Evolutionary conservation across 2,329 filamentous ascomycete genomes (phyloP).

Genomic region (Cercospora citrullina): DNA sequence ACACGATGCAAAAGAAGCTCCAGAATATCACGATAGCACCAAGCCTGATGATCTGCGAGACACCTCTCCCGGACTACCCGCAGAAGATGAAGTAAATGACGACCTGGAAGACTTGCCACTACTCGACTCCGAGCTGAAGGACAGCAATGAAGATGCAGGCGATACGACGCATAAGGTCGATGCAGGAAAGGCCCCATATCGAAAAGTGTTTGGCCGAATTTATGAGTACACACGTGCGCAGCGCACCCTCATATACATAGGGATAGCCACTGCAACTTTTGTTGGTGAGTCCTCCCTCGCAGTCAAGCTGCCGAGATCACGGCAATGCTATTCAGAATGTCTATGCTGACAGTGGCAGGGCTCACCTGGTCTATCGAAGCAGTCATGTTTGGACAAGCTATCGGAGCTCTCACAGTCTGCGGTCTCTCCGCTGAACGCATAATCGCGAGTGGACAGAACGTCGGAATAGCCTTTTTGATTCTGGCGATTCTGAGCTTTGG

Average conservation of each 20-base stretch:
- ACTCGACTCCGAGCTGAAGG: conserved; percentile 1
- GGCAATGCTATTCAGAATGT: neutral
- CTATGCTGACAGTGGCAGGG: neutral
- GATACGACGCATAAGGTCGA: neutral
- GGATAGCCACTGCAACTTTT: conserved; percentile 3
- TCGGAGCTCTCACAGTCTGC: conserved; percentile 58
- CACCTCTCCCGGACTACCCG: neutral
- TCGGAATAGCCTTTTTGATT: conserved; percentile 60
- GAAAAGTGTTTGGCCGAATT: neutral
- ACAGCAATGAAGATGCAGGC: neutral
- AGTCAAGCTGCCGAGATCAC: neutral
- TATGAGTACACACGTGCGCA: neutral
- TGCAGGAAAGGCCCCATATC: neutral
- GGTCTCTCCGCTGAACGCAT: conserved; percentile 49
- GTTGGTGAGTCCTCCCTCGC: neutral
- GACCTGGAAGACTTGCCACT: conserved; percentile 8
- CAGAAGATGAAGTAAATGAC: neutral
- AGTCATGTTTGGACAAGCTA: conserved; percentile 60
- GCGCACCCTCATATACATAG: neutral
- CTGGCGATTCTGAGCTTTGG: conserved; percentile 60
- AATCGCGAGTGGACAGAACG: conserved; percentile 57
- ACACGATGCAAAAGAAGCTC: neutral
- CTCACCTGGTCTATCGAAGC: conserved; percentile 43
- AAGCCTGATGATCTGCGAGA: neutral
- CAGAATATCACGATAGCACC: neutral